Evolutionary conservation across 139 green algal species (phyloP).

Genomic region (Tetradesmus obliquus): DNA sequence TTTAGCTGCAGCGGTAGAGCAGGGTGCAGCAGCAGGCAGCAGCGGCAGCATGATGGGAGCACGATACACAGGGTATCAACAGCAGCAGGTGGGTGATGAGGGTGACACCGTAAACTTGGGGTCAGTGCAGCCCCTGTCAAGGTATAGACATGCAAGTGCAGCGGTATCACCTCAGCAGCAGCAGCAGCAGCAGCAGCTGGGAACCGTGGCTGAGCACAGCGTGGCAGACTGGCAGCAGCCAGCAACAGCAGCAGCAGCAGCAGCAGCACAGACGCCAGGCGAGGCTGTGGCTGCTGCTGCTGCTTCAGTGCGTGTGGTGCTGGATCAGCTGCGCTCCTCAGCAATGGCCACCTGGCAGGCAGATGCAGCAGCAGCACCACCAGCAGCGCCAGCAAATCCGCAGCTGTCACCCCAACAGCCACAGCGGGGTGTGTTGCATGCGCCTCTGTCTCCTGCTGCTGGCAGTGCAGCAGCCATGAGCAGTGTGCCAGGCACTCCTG

Average conservation of each 20-base stretch:
- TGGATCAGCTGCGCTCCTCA: constrained; percentile 3
- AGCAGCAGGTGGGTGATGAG: constrained; percentile 3
- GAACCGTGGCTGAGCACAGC: neutral
- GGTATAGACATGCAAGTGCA: neutral
- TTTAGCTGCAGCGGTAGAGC: neutral
- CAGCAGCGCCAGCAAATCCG: neutral
- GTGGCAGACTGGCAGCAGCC: neutral
- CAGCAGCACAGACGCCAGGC: neutral
- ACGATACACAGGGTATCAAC: neutral
- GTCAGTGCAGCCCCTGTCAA: neutral
- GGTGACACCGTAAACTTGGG: constrained; percentile 20
- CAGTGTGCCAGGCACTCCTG: neutral
- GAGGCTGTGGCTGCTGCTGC: constrained; percentile 10
- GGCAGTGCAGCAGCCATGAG: neutral
- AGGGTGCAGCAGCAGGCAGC: neutral
- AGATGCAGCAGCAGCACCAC: neutral
- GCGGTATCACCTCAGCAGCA: neutral
- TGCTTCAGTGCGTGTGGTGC: neutral
- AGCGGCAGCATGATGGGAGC: neutral
- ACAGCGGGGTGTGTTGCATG: neutral
- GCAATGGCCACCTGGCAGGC: constrained; percentile 2
- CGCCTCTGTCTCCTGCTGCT: neutral
- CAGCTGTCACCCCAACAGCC: constrained; percentile 2
- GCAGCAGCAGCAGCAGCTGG: constrained; percentile 14
- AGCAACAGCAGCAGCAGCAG: neutral